Conservation (phyloP, 2,329 filamentous ascomycete genomes). For the Biscogniauxia mediterranea region DNA sequence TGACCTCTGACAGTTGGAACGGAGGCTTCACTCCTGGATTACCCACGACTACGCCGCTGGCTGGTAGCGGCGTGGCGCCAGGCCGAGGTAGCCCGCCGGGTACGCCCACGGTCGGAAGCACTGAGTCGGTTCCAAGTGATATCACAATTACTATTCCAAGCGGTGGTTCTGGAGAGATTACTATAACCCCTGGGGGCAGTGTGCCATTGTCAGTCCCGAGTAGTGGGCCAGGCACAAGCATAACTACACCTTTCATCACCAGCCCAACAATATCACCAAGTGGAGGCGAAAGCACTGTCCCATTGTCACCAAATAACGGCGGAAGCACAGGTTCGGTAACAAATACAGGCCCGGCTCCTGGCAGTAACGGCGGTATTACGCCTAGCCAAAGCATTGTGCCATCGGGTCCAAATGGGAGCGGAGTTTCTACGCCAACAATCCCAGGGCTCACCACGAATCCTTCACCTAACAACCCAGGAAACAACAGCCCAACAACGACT, state of each 20-base stretch:
- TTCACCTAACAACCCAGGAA: slow-evolving; percentile 3
- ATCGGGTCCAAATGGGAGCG: background rate
- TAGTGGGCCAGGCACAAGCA: slow-evolving; percentile 2
- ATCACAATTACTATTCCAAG: background rate
- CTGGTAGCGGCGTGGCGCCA: slow-evolving; percentile 10
- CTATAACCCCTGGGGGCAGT: slow-evolving; percentile 1
- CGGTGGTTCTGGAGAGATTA: slow-evolving; percentile 1
- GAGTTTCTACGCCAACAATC: background rate
- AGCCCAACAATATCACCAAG: slow-evolving; percentile 1
- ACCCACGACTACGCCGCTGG: slow-evolving; percentile 11
- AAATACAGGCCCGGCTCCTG: background rate
- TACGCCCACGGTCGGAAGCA: slow-evolving; percentile 6
- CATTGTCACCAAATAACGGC: slow-evolving; percentile 3
- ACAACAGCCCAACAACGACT: background rate
- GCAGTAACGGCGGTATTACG: slow-evolving; percentile 2
- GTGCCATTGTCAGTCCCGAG: slow-evolving; percentile 4
- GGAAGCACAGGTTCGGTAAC: slow-evolving; percentile 1
- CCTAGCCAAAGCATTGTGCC: background rate
- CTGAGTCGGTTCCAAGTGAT: background rate
- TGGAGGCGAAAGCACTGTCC: too few species aligned
- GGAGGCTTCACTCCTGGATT: slow-evolving; percentile 5
- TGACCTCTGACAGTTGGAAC: background rate
- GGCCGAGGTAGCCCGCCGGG: slow-evolving; percentile 10
- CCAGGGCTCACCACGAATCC: slow-evolving; percentile 4
- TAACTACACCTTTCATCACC: slow-evolving; percentile 1